Percentiles rank a stretch among this genome's conserved stretches.
Conservation (phyloP, 2,329 filamentous ascomycete species). For the Orbilia oligospora region DNA sequence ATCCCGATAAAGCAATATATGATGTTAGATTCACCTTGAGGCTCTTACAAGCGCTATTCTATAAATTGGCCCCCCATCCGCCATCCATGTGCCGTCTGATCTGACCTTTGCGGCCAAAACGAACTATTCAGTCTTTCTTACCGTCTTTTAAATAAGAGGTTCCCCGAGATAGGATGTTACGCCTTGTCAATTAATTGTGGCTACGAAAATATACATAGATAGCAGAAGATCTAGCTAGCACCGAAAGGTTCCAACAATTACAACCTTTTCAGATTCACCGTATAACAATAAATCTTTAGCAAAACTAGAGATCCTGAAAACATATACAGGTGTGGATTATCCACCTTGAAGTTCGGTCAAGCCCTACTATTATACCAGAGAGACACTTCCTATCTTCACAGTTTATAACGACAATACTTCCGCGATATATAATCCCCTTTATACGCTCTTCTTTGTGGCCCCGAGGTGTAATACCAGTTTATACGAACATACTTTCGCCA, state of each 20-base stretch:
- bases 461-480: background rate
- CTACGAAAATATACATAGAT: too few species aligned
- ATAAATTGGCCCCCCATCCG: background rate
- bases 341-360: background rate
- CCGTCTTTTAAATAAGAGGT: too few species aligned
- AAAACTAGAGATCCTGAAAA: background rate
- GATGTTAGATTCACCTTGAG: background rate
- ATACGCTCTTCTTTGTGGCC: too few species aligned
- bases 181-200: too few species aligned
- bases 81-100: too few species aligned
- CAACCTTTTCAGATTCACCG: background rate
- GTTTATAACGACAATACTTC: too few species aligned
- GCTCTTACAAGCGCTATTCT: background rate
- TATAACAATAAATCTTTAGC: background rate
- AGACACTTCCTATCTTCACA: too few species aligned
- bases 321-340: background rate
- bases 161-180: too few species aligned
- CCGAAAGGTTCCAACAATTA: background rate
- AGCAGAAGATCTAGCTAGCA: background rate
- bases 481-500: background rate
- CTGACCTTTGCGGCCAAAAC: too few species aligned
- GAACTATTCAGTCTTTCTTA: too few species aligned
- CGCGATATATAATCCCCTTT: background rate
- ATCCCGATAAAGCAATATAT: background rate
- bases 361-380: too few species aligned